phyloP scores from a whole-genome alignment of 257 asterid species.

The Nicotiana paniculata region DNA sequence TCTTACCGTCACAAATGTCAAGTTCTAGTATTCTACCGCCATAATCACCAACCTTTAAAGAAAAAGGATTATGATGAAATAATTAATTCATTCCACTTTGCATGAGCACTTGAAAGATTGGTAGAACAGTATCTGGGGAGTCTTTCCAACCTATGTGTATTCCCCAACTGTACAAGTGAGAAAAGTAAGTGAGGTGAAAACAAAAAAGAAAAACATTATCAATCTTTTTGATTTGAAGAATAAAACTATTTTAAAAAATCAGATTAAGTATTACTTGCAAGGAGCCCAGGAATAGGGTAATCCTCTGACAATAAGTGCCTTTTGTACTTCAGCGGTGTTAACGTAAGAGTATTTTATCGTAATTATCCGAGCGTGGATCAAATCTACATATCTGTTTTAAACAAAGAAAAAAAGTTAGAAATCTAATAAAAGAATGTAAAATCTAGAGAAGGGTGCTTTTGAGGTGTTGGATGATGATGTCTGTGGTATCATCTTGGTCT shows the following conservation, averaged over 20 bases:
- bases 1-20: slow-evolving; percentile 47
- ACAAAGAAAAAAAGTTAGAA: background rate
- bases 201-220: background rate
- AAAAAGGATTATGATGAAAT: background rate
- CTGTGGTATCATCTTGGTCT: too few species aligned
- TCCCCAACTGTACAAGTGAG: background rate
- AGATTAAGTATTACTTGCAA: slow-evolving; percentile 34
- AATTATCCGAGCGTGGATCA: slow-evolving; percentile 49
- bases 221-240: background rate
- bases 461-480: background rate
- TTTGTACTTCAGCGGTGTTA: slow-evolving; percentile 44
- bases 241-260: background rate
- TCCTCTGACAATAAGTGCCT: slow-evolving; percentile 41
- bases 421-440: too few species aligned
- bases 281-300: slow-evolving; percentile 32
- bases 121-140: slow-evolving; percentile 37
- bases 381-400: slow-evolving; percentile 26
- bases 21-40: slow-evolving; percentile 47
- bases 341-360: slow-evolving; percentile 24
- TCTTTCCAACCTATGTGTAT: slow-evolving; percentile 27
- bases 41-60: slow-evolving; percentile 16
- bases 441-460: background rate
- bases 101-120: slow-evolving; percentile 44
- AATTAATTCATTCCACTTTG: slow-evolving; percentile 24
- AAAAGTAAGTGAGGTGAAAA: background rate